Evolutionary conservation across 2,329 filamentous ascomycete species (phyloP).

Genomic region (Epicoccum nigrum): DNA sequence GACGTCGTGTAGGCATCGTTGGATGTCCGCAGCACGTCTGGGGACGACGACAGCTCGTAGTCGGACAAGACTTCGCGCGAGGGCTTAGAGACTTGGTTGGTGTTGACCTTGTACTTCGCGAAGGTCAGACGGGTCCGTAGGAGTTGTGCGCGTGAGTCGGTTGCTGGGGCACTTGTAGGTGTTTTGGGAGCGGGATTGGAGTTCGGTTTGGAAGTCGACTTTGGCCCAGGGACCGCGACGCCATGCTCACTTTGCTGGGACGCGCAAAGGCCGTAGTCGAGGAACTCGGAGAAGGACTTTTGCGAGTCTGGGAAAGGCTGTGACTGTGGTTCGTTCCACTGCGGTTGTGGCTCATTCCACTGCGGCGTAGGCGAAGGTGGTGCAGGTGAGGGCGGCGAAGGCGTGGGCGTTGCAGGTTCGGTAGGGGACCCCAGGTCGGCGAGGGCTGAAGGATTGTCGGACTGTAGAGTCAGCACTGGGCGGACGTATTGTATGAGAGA

Average conservation of each 20-base stretch:
- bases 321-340: conserved; percentile 29
- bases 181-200: conserved; percentile 2
- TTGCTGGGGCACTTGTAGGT: conserved; percentile 16
- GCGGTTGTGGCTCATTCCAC: conserved; percentile 31
- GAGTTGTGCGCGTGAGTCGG: conserved; percentile 65
- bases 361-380: too few species aligned
- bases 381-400: conserved; percentile 21
- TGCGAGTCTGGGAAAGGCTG: conserved; percentile 32
- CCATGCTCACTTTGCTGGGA: conserved; percentile 46
- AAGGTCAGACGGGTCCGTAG: conserved; percentile 72
- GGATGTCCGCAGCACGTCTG: conserved; percentile 18
- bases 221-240: conserved; percentile 9
- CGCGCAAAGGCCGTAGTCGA: conserved; percentile 54
- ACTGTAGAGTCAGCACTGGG: conserved; percentile 31
- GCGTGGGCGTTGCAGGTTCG: conserved; percentile 41
- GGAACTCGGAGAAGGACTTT: conserved; percentile 54
- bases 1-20: conserved; percentile 27
- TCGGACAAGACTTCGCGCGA: conserved; percentile 60
- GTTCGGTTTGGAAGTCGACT: background rate
- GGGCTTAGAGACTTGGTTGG: conserved; percentile 71
- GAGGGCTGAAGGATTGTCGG: conserved; percentile 35
- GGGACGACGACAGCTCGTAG: conserved; percentile 31
- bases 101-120: conserved; percentile 76
- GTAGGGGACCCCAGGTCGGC: conserved; percentile 42
- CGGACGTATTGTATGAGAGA: conserved; percentile 15